Conservation (phyloP, 31 red algal genomes). For the Odonthalia washingtoniensis region DNA sequence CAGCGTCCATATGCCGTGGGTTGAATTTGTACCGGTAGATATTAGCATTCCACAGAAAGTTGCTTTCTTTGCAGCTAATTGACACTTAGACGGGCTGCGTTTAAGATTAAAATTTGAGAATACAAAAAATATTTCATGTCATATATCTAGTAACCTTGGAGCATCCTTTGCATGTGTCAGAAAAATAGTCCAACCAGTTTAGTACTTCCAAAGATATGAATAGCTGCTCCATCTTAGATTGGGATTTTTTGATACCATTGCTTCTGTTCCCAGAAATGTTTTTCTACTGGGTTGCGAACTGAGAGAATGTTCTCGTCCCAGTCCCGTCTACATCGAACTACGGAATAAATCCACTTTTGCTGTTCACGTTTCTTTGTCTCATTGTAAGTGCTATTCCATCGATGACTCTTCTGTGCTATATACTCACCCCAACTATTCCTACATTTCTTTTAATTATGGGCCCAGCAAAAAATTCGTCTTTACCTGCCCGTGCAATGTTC, state of each 20-base stretch:
- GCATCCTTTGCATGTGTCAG: slow-evolving; percentile 10
- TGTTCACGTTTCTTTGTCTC: no score
- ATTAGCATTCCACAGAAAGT: not conserved
- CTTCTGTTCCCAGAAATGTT: no score
- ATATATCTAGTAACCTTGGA: not conserved
- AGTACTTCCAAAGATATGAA: slow-evolving; percentile 30
- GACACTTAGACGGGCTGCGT: slow-evolving; percentile 26
- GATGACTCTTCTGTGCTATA: no score
- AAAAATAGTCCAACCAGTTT: slow-evolving; percentile 25
- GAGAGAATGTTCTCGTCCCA: no score
- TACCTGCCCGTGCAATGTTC: no score
- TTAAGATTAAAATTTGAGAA: slow-evolving; percentile 18
- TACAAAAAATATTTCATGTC: not conserved
- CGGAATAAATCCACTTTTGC: no score
- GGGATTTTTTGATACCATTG: slow-evolving; percentile 28
- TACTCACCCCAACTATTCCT: no score
- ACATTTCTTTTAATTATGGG: no score
- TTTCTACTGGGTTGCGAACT: no score
- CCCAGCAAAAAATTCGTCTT: no score
- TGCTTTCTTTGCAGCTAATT: not conserved
- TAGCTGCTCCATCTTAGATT: slow-evolving; percentile 5
- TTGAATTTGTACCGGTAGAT: not conserved
- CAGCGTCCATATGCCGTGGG: not conserved
- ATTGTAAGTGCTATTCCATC: no score
- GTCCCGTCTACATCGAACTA: no score